phyloP scores from a whole-genome alignment of 2,329 filamentous ascomycete genomes.

The Lomentospora prolificans region DNA sequence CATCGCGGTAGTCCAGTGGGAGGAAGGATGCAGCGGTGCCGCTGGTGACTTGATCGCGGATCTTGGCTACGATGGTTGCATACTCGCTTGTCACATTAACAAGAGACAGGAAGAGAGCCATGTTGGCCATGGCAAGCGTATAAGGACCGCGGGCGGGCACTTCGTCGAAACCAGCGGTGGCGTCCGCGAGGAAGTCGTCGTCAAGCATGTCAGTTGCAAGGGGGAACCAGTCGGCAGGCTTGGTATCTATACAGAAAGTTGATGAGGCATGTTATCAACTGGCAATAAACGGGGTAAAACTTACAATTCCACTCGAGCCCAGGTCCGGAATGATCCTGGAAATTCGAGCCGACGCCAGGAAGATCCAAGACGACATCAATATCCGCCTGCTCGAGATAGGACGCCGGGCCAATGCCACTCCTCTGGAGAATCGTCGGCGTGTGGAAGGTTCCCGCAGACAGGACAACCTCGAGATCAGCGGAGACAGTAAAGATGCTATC shows the following conservation, averaged over 20 bases:
- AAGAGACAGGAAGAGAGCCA: constrained; percentile 20
- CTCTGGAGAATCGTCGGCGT: constrained; percentile 40
- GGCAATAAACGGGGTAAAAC: neutral
- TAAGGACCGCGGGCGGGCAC: constrained; percentile 23
- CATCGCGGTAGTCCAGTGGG: constrained; percentile 8
- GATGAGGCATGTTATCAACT: neutral
- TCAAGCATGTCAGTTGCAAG: neutral
- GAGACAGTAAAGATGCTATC: constrained; percentile 1
- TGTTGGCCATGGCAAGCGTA: constrained; percentile 23
- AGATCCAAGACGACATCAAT: constrained; percentile 34
- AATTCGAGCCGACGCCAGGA: constrained; percentile 47
- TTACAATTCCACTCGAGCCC: constrained; percentile 11
- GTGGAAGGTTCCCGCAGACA: constrained; percentile 38
- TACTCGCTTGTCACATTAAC: constrained; percentile 12
- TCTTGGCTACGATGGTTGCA: constrained; percentile 13
- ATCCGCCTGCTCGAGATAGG: constrained; percentile 26
- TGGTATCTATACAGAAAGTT: neutral
- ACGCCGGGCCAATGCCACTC: constrained; percentile 33
- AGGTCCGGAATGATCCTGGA: constrained; percentile 42
- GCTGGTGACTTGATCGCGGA: constrained; percentile 16
- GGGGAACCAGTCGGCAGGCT: neutral
- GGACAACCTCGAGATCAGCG: constrained; percentile 28
- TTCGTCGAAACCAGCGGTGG: constrained; percentile 20
- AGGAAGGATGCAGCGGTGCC: constrained; percentile 13
- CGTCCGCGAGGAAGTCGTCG: constrained; percentile 11